phyloP scores from a whole-genome alignment of 352 stramenopile species.

The Pythium utonaiense region DNA sequence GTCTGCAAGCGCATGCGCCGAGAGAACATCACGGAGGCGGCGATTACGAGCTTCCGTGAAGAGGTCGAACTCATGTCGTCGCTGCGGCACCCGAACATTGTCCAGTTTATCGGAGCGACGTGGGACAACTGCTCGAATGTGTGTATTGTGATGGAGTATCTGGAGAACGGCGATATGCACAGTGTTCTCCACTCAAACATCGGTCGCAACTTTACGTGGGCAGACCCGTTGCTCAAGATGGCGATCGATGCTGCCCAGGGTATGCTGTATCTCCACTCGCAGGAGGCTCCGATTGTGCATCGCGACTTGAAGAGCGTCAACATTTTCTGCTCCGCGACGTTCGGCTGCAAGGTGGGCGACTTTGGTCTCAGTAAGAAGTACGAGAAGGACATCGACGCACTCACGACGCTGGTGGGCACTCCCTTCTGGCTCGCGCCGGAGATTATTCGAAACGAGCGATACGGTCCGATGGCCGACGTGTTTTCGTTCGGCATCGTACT shows the following conservation, averaged over 20 bases:
- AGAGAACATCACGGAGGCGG: conserved; percentile 69
- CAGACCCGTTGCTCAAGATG: conserved; percentile 85
- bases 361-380: conserved; percentile 84
- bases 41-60: conserved; percentile 76
- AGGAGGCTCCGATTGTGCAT: conserved; percentile 80
- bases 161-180: conserved; percentile 90
- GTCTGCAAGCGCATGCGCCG: conserved; percentile 87
- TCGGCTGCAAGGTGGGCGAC: conserved; percentile 85
- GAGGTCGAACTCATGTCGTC: conserved; percentile 87
- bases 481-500: conserved; percentile 89
- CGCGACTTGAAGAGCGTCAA: conserved; percentile 89
- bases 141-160: conserved; percentile 88
- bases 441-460: conserved; percentile 85
- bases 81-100: conserved; percentile 84
- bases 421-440: conserved; percentile 87
- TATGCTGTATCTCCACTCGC: conserved; percentile 87
- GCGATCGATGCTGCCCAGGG: conserved; percentile 79
- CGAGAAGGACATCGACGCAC: conserved; percentile 76
- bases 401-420: conserved; percentile 83
- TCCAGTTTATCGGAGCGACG: conserved; percentile 87
- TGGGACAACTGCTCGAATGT: conserved; percentile 88
- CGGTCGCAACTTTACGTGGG: conserved; percentile 81
- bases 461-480: conserved; percentile 76
- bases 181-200: conserved; percentile 76
- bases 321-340: conserved; percentile 84